Percentiles rank a stretch among this genome's conserved stretches.
Evolutionary conservation across 1,284 basidiomycete genomes (phyloP).

Genomic region (Clitocybe nebularis): DNA sequence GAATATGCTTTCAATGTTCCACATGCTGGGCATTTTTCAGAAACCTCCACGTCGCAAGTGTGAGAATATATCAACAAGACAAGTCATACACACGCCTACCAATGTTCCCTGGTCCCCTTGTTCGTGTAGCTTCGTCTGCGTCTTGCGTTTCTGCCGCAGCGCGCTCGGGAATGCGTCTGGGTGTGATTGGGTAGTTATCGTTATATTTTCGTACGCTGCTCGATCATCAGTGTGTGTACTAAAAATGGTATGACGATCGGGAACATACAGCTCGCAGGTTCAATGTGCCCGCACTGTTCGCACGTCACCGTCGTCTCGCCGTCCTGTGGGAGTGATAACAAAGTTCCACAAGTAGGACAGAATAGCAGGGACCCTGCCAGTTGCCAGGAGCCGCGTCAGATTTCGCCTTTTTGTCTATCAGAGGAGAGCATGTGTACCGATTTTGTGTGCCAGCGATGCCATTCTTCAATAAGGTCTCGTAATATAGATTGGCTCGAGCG

Average conservation of each 20-base stretch:
- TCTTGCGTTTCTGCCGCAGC: conserved; percentile 86
- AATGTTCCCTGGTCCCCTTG: conserved; percentile 70
- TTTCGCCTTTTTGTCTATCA: too few species aligned
- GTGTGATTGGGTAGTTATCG: conserved; percentile 88
- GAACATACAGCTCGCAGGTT: conserved; percentile 77
- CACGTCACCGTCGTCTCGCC: conserved; percentile 77
- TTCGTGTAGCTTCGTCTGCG: conserved; percentile 81
- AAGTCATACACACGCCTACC: conserved; percentile 38
- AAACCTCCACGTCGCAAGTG: conserved; percentile 53
- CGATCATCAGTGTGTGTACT: too few species aligned
- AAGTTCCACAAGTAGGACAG: conserved; percentile 88
- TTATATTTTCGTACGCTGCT: conserved; percentile 89
- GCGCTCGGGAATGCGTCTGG: conserved; percentile 93
- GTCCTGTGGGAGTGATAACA: conserved; percentile 82
- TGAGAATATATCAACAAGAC: too few species aligned
- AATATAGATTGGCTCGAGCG: too few species aligned
- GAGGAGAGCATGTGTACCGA: conserved; percentile 23
- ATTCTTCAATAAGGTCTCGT: too few species aligned
- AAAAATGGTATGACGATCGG: background rate
- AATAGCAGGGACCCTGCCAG: conserved; percentile 76
- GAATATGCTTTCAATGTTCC: conserved; percentile 79
- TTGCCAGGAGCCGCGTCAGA: conserved; percentile 32
- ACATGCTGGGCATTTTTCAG: conserved; percentile 91
- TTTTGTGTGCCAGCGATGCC: conserved; percentile 37
- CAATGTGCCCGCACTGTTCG: conserved; percentile 84